Conservation (phyloP, 768 basidiomycete genomes). For the Phanerochaete carnosa region DNA sequence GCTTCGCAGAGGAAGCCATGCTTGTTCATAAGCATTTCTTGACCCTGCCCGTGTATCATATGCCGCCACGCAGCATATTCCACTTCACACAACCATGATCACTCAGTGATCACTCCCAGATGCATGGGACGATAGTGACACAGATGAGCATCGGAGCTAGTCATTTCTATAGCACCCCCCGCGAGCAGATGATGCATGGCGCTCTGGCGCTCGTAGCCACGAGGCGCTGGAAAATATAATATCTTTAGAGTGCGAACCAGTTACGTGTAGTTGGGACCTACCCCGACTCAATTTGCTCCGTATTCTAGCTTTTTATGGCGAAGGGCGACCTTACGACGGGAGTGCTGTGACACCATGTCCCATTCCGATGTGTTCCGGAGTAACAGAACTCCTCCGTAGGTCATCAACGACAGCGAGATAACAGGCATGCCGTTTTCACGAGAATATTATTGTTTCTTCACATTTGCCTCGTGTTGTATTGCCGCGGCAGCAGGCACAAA, state of each 20-base stretch:
- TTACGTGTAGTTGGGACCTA: conserved; percentile 3
- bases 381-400: background rate
- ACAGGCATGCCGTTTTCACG: background rate
- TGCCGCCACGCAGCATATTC: background rate
- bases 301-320: conserved; percentile 5
- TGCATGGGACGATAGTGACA: background rate
- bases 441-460: background rate
- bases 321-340: background rate
- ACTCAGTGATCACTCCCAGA: background rate
- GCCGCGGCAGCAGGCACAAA: background rate
- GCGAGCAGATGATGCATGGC: conserved; percentile 1
- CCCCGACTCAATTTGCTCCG: conserved; percentile 7
- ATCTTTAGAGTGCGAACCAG: conserved; percentile 6
- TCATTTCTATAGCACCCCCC: background rate
- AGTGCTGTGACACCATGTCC: background rate
- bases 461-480: background rate
- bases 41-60: background rate
- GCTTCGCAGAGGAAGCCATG: conserved; percentile 6
- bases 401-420: background rate
- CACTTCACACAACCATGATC: background rate
- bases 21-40: background rate
- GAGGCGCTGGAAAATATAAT: conserved; percentile 11
- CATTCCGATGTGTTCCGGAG: conserved; percentile 1
- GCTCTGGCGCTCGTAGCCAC: conserved; percentile 10
- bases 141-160: background rate